Evolutionary conservation across 2,329 filamentous ascomycete genomes (phyloP).

Genomic region (Fusarium palustre): DNA sequence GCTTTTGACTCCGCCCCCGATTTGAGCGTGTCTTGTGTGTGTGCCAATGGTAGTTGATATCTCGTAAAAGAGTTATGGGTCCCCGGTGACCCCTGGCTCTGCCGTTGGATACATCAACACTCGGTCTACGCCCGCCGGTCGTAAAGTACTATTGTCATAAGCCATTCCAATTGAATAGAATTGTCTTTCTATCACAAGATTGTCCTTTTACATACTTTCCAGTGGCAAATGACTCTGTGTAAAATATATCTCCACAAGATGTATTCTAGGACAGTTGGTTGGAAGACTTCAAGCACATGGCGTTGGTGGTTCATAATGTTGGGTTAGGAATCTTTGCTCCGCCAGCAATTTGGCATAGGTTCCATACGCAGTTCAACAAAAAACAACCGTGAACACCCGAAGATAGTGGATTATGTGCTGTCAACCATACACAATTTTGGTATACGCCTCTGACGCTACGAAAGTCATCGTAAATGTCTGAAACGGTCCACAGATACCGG

Average conservation of each 20-base stretch:
- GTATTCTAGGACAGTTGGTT: accelerated
- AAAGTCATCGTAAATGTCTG: neutral
- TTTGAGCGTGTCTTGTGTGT: neutral
- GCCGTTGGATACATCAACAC: neutral
- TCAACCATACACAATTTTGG: no score
- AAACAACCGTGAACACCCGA: neutral
- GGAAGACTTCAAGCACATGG: neutral
- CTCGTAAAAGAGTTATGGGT: neutral
- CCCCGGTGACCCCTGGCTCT: accelerated
- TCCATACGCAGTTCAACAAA: accelerated
- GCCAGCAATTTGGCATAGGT: accelerated
- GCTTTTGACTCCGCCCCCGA: neutral
- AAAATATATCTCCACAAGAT: neutral
- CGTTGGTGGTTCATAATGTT: neutral
- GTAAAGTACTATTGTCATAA: neutral
- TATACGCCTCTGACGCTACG: neutral
- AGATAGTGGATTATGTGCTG: neutral
- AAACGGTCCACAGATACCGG: accelerated
- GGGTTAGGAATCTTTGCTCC: accelerated
- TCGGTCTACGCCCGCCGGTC: no score
- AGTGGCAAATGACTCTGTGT: neutral
- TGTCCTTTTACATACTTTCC: neutral
- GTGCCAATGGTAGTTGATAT: neutral
- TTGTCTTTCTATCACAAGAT: neutral
- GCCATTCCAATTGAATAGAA: neutral